Percentiles rank a stretch among this genome's conserved stretches.
Conservation (phyloP, 2,329 filamentous ascomycete species). For the Paecilomyces formosus region DNA sequence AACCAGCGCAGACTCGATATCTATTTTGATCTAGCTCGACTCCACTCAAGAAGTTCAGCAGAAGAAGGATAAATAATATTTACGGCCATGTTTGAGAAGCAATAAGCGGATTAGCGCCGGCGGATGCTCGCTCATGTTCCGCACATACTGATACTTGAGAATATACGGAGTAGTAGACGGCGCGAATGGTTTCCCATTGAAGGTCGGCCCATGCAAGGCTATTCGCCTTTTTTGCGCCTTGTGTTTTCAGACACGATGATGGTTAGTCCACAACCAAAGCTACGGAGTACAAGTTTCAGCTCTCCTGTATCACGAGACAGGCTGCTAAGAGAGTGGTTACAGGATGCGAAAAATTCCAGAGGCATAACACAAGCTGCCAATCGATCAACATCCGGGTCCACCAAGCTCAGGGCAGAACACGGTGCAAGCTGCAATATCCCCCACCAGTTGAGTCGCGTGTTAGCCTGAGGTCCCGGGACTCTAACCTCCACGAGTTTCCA, state of each 20-base stretch:
- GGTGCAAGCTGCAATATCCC: not conserved
- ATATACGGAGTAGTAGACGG: too few relatives aligned
- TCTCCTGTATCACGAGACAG: not conserved
- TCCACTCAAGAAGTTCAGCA: not conserved
- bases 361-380: not conserved
- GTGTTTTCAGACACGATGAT: not conserved
- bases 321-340: not conserved
- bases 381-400: not conserved
- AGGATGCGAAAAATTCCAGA: not conserved
- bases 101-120: not conserved
- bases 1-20: not conserved
- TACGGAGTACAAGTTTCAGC: not conserved
- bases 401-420: not conserved
- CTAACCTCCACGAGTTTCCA: not conserved
- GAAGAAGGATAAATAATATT: not conserved
- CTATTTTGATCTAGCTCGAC: not conserved
- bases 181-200: not conserved
- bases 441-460: not conserved
- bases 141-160: too few relatives aligned
- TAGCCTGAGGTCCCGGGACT: not conserved
- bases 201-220: not conserved
- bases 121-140: not conserved
- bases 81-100: not conserved
- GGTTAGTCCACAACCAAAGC: too few relatives aligned
- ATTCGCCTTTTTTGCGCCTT: not conserved